Base-by-base conservation (phyloP, 1,139 yeast genomes). In the Kurtzmaniella quercitrusa region DNA sequence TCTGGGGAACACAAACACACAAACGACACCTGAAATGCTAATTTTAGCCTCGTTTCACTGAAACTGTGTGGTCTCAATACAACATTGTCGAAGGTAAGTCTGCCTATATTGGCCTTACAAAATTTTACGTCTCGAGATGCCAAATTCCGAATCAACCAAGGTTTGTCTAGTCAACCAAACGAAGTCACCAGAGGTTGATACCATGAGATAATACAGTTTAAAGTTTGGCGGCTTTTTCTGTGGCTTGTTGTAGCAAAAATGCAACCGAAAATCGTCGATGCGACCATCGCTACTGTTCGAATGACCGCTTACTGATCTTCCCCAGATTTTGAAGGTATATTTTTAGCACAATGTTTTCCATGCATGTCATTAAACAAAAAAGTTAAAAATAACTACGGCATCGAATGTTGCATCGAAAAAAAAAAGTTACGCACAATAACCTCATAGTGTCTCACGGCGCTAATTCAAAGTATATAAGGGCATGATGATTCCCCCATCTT, bases 291-390 rank as follows among this genome's bases (percentile, higher is more conserved):
- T 26, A 5, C 9, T 26, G 23, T 21, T 21, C 9, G 6, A 9
- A 21, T 21, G 23, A 21, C 23, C 23, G n/a, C 30, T 14, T 12
- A 26, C 9, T 4, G n/a, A 26, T 12, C 14, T 26, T 26, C 30
- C 30, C 30, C 30, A 14, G 30, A 26, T 26, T 26, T 6, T 26
- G n/a, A n/a, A 11, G 30, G n/a, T 6, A 3, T 26, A 26, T 26
- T 26, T 26, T 26, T 26, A 26, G 30, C 30, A 6, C 23, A 9
- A 21, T 6, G 30, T 20, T 5, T 34, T 34, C 22, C 26, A 34
- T 34, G 37, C 37, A 34, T 34, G 37, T 19, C 19, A 34, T 34
- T 34, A 34, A 18, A n/a, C 21, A 33, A 17, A 33, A 33, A 17
- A 33, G 22, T 17, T 33, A 33, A 33, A 33, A 33, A 33, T 33